Conservation (phyloP, 106 monocot genomes). For the Dendrobium officinale region DNA sequence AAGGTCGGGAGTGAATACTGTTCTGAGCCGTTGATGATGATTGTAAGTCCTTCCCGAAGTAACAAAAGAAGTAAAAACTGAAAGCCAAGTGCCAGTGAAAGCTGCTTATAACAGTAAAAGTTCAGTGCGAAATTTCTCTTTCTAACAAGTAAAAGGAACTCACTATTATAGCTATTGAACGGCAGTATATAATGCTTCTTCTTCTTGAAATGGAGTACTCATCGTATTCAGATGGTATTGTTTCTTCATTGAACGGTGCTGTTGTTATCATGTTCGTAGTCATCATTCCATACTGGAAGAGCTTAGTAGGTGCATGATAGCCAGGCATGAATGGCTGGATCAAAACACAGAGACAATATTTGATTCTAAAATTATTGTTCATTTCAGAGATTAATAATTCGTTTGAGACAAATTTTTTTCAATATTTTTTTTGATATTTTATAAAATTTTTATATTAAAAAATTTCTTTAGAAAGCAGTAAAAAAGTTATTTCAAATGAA, state of each 20-base stretch:
- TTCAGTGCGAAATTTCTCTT: background rate
- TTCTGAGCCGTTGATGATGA: slow-evolving; percentile 40
- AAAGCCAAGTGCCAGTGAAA: background rate
- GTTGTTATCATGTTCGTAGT: slow-evolving; percentile 48
- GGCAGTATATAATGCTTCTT: slow-evolving; percentile 47
- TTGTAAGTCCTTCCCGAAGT: slow-evolving; percentile 44
- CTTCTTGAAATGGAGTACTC: slow-evolving; percentile 30
- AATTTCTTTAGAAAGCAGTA: too few relatives aligned
- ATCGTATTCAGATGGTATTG: slow-evolving; percentile 17
- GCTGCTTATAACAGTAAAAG: background rate
- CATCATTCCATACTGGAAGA: slow-evolving; percentile 45
- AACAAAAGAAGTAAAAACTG: slow-evolving; percentile 66
- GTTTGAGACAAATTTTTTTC: too few relatives aligned
- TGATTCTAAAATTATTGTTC: background rate
- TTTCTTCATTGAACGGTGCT: slow-evolving; percentile 18
- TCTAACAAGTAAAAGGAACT: slow-evolving; percentile 10
- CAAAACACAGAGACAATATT: background rate
- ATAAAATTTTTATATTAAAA: too few relatives aligned
- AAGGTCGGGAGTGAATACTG: slow-evolving; percentile 37
- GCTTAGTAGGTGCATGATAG: slow-evolving; percentile 52
- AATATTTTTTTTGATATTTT: too few relatives aligned
- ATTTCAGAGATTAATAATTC: background rate
- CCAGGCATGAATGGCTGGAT: slow-evolving; percentile 69
- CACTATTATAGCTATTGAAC: slow-evolving; percentile 42
- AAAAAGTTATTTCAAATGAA: too few relatives aligned